phyloP scores from a whole-genome alignment of 164 flowering plant genomes.

The Vitis rupestris region DNA sequence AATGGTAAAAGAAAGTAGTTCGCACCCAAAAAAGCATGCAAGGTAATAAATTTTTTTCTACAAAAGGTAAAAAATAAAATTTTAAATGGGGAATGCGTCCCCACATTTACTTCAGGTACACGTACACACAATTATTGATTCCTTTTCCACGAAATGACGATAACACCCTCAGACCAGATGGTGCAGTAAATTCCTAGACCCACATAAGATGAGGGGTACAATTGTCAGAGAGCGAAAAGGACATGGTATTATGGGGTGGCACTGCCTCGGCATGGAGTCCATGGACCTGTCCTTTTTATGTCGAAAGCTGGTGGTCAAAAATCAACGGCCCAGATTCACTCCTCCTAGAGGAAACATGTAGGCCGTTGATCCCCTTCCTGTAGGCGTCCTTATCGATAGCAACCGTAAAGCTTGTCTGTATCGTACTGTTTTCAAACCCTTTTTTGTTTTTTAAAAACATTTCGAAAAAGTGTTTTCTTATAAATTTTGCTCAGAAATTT shows the following conservation, averaged over 20 bases:
- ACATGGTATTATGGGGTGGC: conserved; percentile 28
- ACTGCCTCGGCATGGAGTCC: conserved; percentile 29
- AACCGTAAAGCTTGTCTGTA: conserved; percentile 22
- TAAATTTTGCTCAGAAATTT: conserved; percentile 20
- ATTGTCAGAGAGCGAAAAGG: conserved; percentile 15
- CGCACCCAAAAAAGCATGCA: not conserved
- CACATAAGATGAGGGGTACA: conserved; percentile 5
- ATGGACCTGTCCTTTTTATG: conserved; percentile 30
- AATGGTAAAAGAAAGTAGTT: not conserved
- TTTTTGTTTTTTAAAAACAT: not conserved
- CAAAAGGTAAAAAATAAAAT: not conserved
- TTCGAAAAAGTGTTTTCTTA: conserved; percentile 1
- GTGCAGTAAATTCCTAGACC: not conserved
- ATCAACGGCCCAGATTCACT: conserved; percentile 16
- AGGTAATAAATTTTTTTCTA: not conserved
- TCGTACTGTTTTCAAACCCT: conserved; percentile 2
- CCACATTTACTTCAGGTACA: conserved; percentile 5
- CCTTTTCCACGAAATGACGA: conserved; percentile 2
- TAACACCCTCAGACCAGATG: conserved; percentile 12
- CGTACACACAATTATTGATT: conserved; percentile 15
- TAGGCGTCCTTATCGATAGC: conserved; percentile 26
- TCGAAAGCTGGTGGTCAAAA: conserved; percentile 14
- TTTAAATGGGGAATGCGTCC: not conserved
- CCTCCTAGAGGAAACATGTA: conserved; percentile 10
- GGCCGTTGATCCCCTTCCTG: conserved; percentile 18